Evolutionary conservation across 208 protist genomes (phyloP).

Genomic region (Leishmania aethiopica): DNA sequence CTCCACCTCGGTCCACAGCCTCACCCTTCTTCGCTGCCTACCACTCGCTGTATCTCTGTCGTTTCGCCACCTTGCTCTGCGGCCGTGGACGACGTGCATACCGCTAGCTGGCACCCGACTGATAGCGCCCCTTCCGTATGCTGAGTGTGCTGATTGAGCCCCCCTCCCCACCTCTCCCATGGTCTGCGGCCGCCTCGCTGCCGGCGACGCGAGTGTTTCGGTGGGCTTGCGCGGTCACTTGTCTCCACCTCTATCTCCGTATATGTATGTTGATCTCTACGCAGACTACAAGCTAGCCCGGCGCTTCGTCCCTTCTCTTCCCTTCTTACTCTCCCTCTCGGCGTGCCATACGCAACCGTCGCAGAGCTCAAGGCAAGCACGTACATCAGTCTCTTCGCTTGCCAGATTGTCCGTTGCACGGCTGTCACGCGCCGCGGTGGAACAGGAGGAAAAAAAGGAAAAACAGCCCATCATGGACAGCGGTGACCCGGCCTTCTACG

Average conservation of each 20-base stretch:
- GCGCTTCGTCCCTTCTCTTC: not conserved
- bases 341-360: not conserved
- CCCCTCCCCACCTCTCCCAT: not conserved
- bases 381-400: not conserved
- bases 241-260: not conserved
- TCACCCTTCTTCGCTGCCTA: not conserved
- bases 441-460: not conserved
- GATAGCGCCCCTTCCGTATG: not conserved
- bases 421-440: not conserved
- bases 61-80: not conserved
- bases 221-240: not conserved
- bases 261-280: not conserved
- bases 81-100: not conserved
- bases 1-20: not conserved
- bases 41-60: not conserved
- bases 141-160: not conserved
- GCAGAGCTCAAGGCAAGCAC: not conserved
- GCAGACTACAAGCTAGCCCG: not conserved
- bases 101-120: not conserved
- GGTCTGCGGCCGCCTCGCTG: not conserved
- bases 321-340: not conserved
- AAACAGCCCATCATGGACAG: conserved; percentile 4
- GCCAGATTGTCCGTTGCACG: not conserved
- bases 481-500: conserved; percentile 13
- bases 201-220: not conserved